Conservation (phyloP, 352 stramenopile genomes). For the Globisporangium viniferum region DNA sequence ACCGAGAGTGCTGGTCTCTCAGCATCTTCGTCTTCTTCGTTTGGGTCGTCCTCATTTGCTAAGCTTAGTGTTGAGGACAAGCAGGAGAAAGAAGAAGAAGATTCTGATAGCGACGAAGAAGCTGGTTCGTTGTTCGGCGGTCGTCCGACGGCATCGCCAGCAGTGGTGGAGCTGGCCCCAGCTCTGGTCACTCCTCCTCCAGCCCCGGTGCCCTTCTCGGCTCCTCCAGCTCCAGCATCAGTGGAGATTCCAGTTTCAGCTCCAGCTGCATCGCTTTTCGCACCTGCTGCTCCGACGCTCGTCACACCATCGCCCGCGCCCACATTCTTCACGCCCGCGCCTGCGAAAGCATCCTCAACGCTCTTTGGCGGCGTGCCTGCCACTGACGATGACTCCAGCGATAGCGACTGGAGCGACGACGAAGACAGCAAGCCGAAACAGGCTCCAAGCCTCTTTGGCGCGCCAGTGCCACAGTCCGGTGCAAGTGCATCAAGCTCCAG, state of each 20-base stretch:
- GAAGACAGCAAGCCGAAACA: slow-evolving; percentile 31
- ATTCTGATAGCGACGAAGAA: slow-evolving; percentile 1
- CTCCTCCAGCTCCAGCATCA: slow-evolving; percentile 16
- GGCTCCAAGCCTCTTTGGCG: slow-evolving; percentile 34
- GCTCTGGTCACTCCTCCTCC: slow-evolving; percentile 1
- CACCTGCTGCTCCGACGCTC: background rate
- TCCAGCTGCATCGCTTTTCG: background rate
- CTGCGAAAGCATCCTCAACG: slow-evolving; percentile 17
- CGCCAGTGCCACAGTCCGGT: slow-evolving; percentile 7
- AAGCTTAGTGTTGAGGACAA: background rate
- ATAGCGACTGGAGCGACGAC: slow-evolving; percentile 71
- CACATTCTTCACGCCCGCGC: slow-evolving; percentile 8
- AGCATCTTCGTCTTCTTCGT: background rate
- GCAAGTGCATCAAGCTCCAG: slow-evolving; percentile 2
- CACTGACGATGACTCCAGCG: slow-evolving; percentile 52
- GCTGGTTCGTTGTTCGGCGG: slow-evolving; percentile 21
- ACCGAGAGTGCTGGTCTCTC: background rate
- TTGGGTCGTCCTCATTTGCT: slow-evolving; percentile 6
- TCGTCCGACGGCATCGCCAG: background rate
- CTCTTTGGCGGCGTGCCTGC: slow-evolving; percentile 30
- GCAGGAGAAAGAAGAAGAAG: background rate
- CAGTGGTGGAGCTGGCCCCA: slow-evolving; percentile 4
- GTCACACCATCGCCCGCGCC: background rate
- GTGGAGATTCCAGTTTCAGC: background rate
- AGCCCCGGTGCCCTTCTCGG: background rate